Conservation (phyloP, 805 yeast genomes). For the Wilhelminamyces savonicus region DNA sequence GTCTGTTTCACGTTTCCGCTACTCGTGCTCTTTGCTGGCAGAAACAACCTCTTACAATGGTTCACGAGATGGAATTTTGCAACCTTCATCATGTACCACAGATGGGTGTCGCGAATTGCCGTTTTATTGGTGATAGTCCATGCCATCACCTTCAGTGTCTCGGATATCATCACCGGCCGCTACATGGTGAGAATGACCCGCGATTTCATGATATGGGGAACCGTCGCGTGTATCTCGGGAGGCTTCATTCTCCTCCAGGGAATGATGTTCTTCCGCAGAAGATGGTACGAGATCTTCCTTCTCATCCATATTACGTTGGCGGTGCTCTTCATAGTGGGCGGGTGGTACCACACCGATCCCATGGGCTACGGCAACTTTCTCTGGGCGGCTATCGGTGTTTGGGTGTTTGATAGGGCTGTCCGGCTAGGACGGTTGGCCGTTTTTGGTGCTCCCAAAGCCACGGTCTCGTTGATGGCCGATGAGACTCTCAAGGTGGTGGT, state of each 20-base stretch:
- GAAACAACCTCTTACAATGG: conserved; percentile 8
- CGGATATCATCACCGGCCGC: too few species aligned
- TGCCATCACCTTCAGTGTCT: too few species aligned
- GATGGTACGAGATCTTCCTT: conserved; percentile 38
- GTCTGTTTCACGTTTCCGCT: too few species aligned
- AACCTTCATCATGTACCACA: conserved; percentile 36
- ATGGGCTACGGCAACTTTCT: conserved; percentile 8
- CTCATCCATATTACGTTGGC: conserved; percentile 17
- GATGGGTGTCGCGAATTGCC: conserved; percentile 36
- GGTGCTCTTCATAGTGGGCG: conserved; percentile 12
- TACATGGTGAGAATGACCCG: too few species aligned
- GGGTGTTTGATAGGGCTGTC: conserved; percentile 30
- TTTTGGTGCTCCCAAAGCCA: conserved; percentile 32
- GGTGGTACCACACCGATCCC: conserved; percentile 9
- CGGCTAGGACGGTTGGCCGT: conserved; percentile 19
- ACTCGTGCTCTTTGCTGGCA: too few species aligned
- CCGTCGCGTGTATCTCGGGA: too few species aligned
- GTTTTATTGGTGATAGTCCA: conserved; percentile 26
- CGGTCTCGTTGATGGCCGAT: conserved; percentile 22
- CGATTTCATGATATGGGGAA: too few species aligned
- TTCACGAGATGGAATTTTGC: conserved; percentile 8
- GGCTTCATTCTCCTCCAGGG: conserved; percentile 41
- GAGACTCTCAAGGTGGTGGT: conserved; percentile 31
- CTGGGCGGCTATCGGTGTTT: conserved; percentile 16
- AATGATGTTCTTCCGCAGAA: conserved; percentile 37